Evolutionary conservation across 2,329 filamentous ascomycete genomes (phyloP).

Genomic region (Nemania serpens): DNA sequence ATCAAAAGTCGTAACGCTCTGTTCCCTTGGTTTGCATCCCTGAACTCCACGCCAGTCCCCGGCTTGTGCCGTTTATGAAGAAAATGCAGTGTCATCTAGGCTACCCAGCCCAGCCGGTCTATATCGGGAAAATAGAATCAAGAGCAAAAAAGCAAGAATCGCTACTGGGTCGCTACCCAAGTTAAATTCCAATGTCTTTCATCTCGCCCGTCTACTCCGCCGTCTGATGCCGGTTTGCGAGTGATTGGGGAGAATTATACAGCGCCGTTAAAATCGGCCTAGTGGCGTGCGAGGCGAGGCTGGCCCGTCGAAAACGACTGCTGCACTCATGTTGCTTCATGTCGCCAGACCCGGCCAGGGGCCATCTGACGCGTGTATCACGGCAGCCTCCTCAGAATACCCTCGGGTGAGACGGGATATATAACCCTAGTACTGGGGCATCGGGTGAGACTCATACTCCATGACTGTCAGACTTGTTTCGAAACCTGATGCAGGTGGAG

Average conservation of each 20-base stretch:
- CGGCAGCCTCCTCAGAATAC: neutral
- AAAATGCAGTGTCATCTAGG: conserved; percentile 31
- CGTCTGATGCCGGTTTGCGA: neutral
- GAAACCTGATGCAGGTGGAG: neutral
- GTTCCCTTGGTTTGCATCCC: conserved; percentile 18
- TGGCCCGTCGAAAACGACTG: neutral
- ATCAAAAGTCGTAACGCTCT: conserved; percentile 17
- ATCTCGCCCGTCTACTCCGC: conserved; percentile 1
- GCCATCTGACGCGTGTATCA: conserved; percentile 4
- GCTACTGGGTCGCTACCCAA: conserved; percentile 13
- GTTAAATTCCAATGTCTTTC: conserved; percentile 8
- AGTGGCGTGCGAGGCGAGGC: neutral
- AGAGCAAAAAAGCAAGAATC: conserved; percentile 13
- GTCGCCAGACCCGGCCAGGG: neutral
- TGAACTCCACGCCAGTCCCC: conserved; percentile 27
- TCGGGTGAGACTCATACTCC: neutral
- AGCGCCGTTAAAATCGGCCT: neutral
- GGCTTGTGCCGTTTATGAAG: conserved; percentile 24
- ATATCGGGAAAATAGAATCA: conserved; percentile 26
- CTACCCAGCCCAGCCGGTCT: conserved; percentile 33
- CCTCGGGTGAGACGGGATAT: conserved; percentile 24
- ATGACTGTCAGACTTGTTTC: neutral
- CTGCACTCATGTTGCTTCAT: neutral
- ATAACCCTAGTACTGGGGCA: conserved; percentile 24
- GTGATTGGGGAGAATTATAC: conserved; percentile 1